A percentile compares a stretch with the other conserved stretches of the same genome.
phyloP scores from a whole-genome alignment of 176 grass and related monocot species.

The Musa troglodytarum region DNA sequence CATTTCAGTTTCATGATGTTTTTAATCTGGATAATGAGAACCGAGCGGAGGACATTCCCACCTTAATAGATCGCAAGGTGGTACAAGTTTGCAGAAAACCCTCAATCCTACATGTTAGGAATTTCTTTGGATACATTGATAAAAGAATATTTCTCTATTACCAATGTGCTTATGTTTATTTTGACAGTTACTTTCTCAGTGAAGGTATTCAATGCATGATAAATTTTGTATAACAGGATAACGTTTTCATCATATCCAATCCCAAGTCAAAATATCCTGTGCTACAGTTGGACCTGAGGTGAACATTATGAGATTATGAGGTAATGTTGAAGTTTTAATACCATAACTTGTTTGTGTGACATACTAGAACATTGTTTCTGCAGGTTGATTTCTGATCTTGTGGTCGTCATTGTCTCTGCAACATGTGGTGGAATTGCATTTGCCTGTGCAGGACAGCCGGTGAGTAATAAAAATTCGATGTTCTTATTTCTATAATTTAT shows the following conservation, averaged over 20 bases:
- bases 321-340: slow-evolving; percentile 5
- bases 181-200: neutral
- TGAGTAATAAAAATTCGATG: slow-evolving; percentile 3
- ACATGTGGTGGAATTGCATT: slow-evolving; percentile 94
- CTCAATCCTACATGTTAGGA: neutral
- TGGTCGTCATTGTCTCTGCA: slow-evolving; percentile 95
- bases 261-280: slow-evolving; percentile 99
- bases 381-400: slow-evolving; percentile 99
- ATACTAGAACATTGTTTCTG: slow-evolving; percentile 25
- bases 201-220: neutral
- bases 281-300: slow-evolving; percentile 91
- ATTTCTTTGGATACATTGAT: neutral
- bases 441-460: slow-evolving; percentile 96
- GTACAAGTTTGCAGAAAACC: neutral
- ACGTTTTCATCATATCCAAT: slow-evolving; percentile 99
- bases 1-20: slow-evolving; percentile 94
- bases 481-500: neutral
- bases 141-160: neutral
- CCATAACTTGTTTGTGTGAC: slow-evolving; percentile 12
- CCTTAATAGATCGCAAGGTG: slow-evolving; percentile 95
- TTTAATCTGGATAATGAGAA: slow-evolving; percentile 86
- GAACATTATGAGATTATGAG: slow-evolving; percentile 1
- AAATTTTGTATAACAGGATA: slow-evolving; percentile 45
- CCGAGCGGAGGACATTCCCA: slow-evolving; percentile 79
- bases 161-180: neutral